Base-by-base conservation (phyloP, 257 asterid genomes). In the Salvia rosmarinus region DNA sequence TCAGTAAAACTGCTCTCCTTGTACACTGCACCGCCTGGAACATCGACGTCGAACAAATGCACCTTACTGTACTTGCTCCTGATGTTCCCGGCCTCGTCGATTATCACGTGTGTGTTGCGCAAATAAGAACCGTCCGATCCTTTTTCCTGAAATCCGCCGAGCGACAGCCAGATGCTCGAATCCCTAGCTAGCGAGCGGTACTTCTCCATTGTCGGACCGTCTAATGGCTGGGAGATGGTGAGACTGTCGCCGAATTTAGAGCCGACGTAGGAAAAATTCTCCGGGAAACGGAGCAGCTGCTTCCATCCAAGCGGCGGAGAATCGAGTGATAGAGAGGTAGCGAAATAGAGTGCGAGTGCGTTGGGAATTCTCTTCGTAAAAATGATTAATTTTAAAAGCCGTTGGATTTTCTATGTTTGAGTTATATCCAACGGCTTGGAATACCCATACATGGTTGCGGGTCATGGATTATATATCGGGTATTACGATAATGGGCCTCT, bases 11-110 rank as follows among this genome's bases (percentile, higher is more conserved):
- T 81, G 84, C 98, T 89, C 86, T 94, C 98, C 79, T 86, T 89
- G 91, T 85, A 94, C 70, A 94, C 97, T 32, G 97, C 95, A 70
- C 98, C 96, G 59, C 98, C 98, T 43, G 96, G 96, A 67, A 94
- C 97, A 75, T 94, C 95, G 68, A 94, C 98, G 42, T 94, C 98
- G 73, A 77, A 93, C 92, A 93, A 43, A 75, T 93, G 97, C 90
- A 93, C 90, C 79, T 90, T 93, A 62, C 92, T 78, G 68, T 85
- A 90, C 5, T 87, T 86, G 86, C 88, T 82, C 70, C 80, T 78
- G 61, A 93, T 87, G 63, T 83, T 82, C 25, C 98, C 98, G 49
- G 82, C 72, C 32, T 93, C 90, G 77, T 93, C 98, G 70, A 93
- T 82, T 76, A 93, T 43, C 25, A 93, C 96, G 34, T 93, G 98